phyloP scores from a whole-genome alignment of 108 stramenopile species.

The Chaetoceros tenuissimus region DNA sequence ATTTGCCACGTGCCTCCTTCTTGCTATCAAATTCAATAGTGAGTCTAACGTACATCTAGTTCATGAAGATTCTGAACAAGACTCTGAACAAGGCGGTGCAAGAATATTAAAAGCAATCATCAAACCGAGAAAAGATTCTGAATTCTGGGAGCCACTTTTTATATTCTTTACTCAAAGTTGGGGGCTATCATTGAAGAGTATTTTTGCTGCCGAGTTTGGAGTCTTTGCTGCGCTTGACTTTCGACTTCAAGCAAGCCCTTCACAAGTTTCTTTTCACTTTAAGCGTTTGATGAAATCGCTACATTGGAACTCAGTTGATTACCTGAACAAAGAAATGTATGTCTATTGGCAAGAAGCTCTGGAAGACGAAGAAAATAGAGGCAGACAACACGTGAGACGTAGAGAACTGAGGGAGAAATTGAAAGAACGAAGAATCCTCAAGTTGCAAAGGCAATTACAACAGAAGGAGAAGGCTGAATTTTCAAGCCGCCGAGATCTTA shows the following conservation, averaged over 20 bases:
- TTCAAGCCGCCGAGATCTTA: too few relatives aligned
- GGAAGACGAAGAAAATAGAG: conserved; percentile 41
- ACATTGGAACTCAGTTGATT: conserved; percentile 50
- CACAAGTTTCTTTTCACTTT: conserved; percentile 85
- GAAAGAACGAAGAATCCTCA: conserved; percentile 49
- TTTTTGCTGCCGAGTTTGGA: conserved; percentile 79
- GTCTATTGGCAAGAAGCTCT: conserved; percentile 63
- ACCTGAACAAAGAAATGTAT: conserved; percentile 71
- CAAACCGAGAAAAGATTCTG: conserved; percentile 54
- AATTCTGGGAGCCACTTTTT: conserved; percentile 68
- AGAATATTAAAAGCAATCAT: conserved; percentile 48
- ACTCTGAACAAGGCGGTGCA: conserved; percentile 14
- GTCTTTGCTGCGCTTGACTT: conserved; percentile 81
- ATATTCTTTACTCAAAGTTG: conserved; percentile 84
- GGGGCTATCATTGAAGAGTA: conserved; percentile 61
- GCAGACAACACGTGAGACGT: conserved; percentile 32
- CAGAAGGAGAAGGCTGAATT: conserved; percentile 22
- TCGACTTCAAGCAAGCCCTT: conserved; percentile 63
- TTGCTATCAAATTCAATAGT: conserved; percentile 79
- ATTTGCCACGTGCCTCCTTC: conserved; percentile 86
- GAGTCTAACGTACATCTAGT: conserved; percentile 60
- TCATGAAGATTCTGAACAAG: conserved; percentile 24
- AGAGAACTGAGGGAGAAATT: conserved; percentile 25
- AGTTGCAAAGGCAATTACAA: conserved; percentile 58
- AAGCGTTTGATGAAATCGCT: conserved; percentile 57